phyloP scores from a whole-genome alignment of 495 filamentous ascomycete genomes.

The Daldinia concentrica region DNA sequence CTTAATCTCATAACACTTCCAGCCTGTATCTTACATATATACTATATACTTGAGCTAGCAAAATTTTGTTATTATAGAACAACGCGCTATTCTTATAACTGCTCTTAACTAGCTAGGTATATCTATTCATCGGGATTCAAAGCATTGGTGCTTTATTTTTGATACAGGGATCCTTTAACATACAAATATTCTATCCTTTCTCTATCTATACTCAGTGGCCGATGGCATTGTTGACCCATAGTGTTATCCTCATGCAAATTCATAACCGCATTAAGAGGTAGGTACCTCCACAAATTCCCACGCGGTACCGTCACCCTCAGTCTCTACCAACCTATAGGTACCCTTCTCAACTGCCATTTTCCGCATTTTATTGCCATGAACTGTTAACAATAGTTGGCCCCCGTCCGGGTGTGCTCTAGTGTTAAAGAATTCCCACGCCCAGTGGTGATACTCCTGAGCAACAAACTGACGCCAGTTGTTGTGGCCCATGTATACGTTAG shows the following conservation, averaged over 20 bases:
- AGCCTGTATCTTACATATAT: too few relatives aligned
- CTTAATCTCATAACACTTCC: too few relatives aligned
- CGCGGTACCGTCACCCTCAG: background rate
- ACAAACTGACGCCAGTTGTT: slow-evolving; percentile 6
- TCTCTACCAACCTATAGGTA: background rate
- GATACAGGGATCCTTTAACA: too few relatives aligned
- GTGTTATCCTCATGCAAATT: background rate
- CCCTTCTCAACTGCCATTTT: background rate
- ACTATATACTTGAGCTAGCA: too few relatives aligned
- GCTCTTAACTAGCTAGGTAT: too few relatives aligned
- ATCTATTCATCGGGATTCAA: too few relatives aligned
- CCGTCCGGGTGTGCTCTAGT: slow-evolving; percentile 11
- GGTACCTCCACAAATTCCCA: slow-evolving; percentile 24
- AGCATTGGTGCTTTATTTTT: too few relatives aligned
- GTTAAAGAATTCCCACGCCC: slow-evolving; percentile 6
- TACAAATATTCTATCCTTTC: too few relatives aligned
- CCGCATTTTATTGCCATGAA: background rate
- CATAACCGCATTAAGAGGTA: background rate
- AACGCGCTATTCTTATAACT: too few relatives aligned
- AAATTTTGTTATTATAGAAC: too few relatives aligned
- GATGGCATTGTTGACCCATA: background rate
- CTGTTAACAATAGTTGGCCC: slow-evolving; percentile 2
- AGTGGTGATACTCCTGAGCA: background rate
- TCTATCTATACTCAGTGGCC: background rate
- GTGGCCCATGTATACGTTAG: slow-evolving; percentile 44